Evolutionary conservation across 116 monocot species (phyloP), one percentile per base, ranked within the genome.

Genomic region (Cymodocea nodosa): DNA sequence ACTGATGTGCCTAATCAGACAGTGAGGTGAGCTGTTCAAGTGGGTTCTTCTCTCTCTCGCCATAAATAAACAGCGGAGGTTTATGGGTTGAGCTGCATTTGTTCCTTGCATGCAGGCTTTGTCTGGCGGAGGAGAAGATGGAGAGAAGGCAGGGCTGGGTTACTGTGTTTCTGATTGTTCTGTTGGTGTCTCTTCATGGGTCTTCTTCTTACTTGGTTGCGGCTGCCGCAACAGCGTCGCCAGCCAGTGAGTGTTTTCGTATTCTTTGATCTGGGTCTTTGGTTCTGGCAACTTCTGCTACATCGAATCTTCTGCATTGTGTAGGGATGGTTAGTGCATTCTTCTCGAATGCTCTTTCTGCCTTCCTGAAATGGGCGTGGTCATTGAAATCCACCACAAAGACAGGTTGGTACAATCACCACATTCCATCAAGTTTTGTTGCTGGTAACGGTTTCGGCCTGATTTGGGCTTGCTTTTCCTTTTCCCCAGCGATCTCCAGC

Each of bases 291-390:
- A 23, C 23, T 66, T 50, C 53, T 35, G 24, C 30, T 37, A 9
- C n/a, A 67, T 69, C 44, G 13, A 51, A 40, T 69, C 36, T 66
- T 51, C 36, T 18, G 52, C 34, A 40, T 56, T 59, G 23, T 44
- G 62, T 52, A 87, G 92, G 76, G 36, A 60, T 87, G 2, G 62
- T 81, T 18, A 73, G 79, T 71, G 78, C 81, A 59, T 71, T 83
- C 50, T 50, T 87, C 71, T 87, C 92, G 56, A 81, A 75, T 66
- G 74, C 73, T 15, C 59, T 80, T 5, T 74, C 87, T 23, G 69
- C 73, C 14, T 68, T 87, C 23, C 23, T 79, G 77, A 92, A 85
- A 71, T 71, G 80, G 77, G 66, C 84, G 9, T 92, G 92, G 92
- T 78, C 87, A 24, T 62, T 92, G 34, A 79, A 82, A 60, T 70